phyloP scores from a whole-genome alignment of 306 rosid genomes.

The Citrullus mucosospermus region DNA sequence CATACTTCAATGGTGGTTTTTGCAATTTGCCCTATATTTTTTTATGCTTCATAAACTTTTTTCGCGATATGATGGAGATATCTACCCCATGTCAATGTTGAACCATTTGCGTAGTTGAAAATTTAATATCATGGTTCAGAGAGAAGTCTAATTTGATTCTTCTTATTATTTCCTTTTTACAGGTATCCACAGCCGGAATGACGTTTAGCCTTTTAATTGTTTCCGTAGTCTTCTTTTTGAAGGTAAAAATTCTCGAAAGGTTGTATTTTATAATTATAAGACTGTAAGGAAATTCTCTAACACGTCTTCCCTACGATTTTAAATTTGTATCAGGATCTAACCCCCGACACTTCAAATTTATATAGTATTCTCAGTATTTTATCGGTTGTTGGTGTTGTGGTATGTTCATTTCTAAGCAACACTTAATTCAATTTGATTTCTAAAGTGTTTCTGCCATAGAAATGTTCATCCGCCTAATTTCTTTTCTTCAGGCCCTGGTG shows the following conservation, averaged over 20 bases:
- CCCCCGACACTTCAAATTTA: constrained; percentile 28
- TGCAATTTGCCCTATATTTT: no score
- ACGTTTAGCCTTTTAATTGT: constrained; percentile 58
- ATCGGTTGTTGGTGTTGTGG: constrained; percentile 71
- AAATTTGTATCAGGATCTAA: constrained; percentile 22
- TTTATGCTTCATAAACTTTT: no score
- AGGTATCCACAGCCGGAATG: constrained; percentile 63
- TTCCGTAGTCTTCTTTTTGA: constrained; percentile 46
- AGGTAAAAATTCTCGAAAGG: constrained; percentile 25
- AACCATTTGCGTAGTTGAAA: no score
- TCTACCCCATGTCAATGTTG: no score
- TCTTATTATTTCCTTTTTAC: not conserved
- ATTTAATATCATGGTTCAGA: not conserved
- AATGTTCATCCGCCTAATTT: not conserved
- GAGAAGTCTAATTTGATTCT: not conserved
- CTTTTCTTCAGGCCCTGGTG: constrained; percentile 33
- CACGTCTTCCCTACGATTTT: not conserved
- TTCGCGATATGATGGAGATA: no score
- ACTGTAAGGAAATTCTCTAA: not conserved
- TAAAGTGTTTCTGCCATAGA: not conserved
- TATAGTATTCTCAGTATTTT: constrained; percentile 32
- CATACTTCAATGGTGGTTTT: no score
- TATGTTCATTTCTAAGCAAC: constrained; percentile 13
- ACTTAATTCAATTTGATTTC: not conserved
- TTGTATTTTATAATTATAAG: not conserved